Conservation (phyloP, 1,139 yeast species). For the Pichia sp. region DNA sequence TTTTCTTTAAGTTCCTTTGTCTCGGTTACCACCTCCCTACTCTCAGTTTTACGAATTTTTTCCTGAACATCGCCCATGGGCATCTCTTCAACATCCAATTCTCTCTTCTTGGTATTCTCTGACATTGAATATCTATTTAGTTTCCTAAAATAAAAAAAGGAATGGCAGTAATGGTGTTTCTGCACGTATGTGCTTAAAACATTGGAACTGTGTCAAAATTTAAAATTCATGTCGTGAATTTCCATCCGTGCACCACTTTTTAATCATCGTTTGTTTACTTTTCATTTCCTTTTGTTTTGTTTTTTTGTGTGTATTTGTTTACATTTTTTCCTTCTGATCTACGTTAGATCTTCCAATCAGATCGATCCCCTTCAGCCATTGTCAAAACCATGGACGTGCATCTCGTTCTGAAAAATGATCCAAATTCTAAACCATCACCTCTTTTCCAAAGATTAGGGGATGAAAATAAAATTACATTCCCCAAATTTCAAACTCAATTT, state of each 20-base stretch:
- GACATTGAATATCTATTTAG: background rate
- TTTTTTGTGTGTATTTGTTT: background rate
- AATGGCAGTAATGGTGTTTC: too few species aligned
- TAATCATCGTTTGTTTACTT: background rate
- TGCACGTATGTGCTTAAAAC: too few species aligned
- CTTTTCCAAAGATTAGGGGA: constrained; percentile 9
- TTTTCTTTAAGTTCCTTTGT: background rate
- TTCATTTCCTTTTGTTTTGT: background rate
- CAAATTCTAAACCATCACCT: background rate
- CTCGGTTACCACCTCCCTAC: background rate
- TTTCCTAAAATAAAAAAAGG: background rate
- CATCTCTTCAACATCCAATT: background rate
- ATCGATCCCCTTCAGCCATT: background rate
- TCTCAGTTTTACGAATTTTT: background rate
- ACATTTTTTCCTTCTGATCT: background rate
- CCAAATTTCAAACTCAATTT: constrained; percentile 22
- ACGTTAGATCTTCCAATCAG: background rate
- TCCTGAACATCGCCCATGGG: background rate
- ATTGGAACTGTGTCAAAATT: background rate
- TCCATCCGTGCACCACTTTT: background rate
- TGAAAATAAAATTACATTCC: constrained; percentile 20
- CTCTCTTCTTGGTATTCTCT: background rate
- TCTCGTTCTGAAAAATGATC: constrained; percentile 19
- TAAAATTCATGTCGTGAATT: background rate
- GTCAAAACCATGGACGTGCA: constrained; percentile 22